Conservation (phyloP, 352 stramenopile genomes). For the Phytophthora pisi region DNA sequence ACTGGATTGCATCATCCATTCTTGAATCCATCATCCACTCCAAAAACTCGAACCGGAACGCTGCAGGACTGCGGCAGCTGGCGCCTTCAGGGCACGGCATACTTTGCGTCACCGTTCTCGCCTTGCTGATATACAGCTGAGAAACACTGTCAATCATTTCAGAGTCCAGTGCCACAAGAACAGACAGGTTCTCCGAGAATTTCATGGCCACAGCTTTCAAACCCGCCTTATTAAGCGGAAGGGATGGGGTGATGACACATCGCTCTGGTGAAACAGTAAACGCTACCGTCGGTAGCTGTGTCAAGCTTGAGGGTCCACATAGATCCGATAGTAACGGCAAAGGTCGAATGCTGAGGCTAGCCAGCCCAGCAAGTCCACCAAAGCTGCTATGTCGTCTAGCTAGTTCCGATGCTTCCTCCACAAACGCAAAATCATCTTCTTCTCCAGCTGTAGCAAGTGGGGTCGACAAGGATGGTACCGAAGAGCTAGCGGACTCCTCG, state of each 20-base stretch:
- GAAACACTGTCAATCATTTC: constrained; percentile 80
- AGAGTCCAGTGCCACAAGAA: constrained; percentile 75
- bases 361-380: constrained; percentile 48
- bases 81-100: constrained; percentile 71
- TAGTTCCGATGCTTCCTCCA: constrained; percentile 73
- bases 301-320: constrained; percentile 52
- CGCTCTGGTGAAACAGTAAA: constrained; percentile 44
- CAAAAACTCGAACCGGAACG: constrained; percentile 83
- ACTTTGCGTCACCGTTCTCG: constrained; percentile 71
- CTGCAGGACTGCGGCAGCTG: constrained; percentile 67
- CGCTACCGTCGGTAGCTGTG: constrained; percentile 61
- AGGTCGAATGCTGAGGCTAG: constrained; percentile 46
- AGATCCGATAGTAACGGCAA: constrained; percentile 54
- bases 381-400: constrained; percentile 69
- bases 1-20: constrained; percentile 68
- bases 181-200: constrained; percentile 84
- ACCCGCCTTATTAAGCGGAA: constrained; percentile 64
- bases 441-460: constrained; percentile 36
- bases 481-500: constrained; percentile 2
- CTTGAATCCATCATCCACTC: constrained; percentile 83
- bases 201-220: constrained; percentile 76
- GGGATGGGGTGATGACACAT: constrained; percentile 65
- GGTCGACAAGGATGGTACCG: constrained; percentile 9
- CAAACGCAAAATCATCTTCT: constrained; percentile 83
- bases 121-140: constrained; percentile 79